Evolutionary conservation across 2,329 filamentous ascomycete species (phyloP).

Genomic region (Orbilia ellipsospora): DNA sequence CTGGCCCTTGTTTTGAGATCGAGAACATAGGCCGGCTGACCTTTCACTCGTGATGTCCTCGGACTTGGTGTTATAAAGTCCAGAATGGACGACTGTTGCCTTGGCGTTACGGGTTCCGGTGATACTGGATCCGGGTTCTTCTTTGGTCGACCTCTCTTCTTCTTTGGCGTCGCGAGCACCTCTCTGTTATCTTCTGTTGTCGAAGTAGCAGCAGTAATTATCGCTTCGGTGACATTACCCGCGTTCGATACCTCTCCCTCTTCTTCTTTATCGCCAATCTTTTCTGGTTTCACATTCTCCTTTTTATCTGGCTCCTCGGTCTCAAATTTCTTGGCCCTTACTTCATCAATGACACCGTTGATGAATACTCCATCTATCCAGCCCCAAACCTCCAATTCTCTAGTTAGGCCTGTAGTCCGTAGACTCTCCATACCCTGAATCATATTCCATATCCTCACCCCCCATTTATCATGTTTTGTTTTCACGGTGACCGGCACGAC

Average conservation of each 20-base stretch:
- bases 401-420: constrained; percentile 75
- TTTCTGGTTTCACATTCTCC: neutral
- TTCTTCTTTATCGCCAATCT: constrained; percentile 14
- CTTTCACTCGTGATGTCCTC: constrained; percentile 46
- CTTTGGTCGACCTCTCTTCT: constrained; percentile 47
- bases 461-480: constrained; percentile 80
- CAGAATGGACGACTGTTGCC: constrained; percentile 49
- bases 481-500: constrained; percentile 77
- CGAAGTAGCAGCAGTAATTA: constrained; percentile 15
- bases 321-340: constrained; percentile 76
- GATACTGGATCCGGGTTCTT: constrained; percentile 26
- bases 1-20: constrained; percentile 87
- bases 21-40: constrained; percentile 74
- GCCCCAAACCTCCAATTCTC: constrained; percentile 87
- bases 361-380: constrained; percentile 82
- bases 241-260: constrained; percentile 21
- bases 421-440: constrained; percentile 84
- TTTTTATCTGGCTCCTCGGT: constrained; percentile 57
- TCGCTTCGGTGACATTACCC: constrained; percentile 34
- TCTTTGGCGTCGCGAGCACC: constrained; percentile 32
- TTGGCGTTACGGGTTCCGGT: constrained; percentile 21
- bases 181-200: constrained; percentile 6
- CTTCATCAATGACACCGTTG: constrained; percentile 88
- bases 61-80: constrained; percentile 50
- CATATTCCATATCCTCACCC: constrained; percentile 86